Evolutionary conservation across 768 basidiomycete species (phyloP), one percentile per base, ranked within the genome.

Genomic region (Nevesoporus exiguus): DNA sequence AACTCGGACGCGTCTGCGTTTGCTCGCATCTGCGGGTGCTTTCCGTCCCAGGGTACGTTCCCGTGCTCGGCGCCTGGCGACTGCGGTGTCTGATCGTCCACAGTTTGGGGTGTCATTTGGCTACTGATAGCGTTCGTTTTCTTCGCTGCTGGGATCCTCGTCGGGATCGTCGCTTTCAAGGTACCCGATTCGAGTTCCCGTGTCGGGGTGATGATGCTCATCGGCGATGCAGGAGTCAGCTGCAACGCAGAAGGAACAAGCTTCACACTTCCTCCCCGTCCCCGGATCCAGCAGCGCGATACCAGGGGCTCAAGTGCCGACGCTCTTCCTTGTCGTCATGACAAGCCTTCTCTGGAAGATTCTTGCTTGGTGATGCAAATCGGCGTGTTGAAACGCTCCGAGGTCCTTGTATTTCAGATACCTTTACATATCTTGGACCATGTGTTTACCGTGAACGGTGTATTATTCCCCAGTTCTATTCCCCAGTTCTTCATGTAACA

Each of bases 51-150:
- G 83, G 86, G 89, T 86, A 31, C 30, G 66, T 57, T 3, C 41
- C 22, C 24, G 3, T 40, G 1, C 42, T 21, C 33, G 44, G 31
- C 43, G 7, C 25, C 34, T 19, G 17, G 7, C 27, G 15, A 47
- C 22, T 13, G 19, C 61, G 10, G 48, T 48, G 29, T 55, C 34
- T 52, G 50, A 56, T 33, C 19, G 17, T 47, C 37, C 34, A 8
- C 56, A 90, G 91, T 90, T 0, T 93, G 91, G 92, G 93, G 93
- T 31, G 82, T 93, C 49, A 78, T 95, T 47, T 95, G 93, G 93
- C 80, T 93, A 34, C 69, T 94, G 59, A 68, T 83, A 29, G 86
- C 90, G 0, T 77, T 89, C 51, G 56, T 78, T 8, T 93, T 88
- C 73, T 92, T 95, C 61, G 85, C 80, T 7, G 70, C 79, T 3